phyloP scores from a whole-genome alignment of 345 rosid genomes.

The Eucalyptus sideroxylon region DNA sequence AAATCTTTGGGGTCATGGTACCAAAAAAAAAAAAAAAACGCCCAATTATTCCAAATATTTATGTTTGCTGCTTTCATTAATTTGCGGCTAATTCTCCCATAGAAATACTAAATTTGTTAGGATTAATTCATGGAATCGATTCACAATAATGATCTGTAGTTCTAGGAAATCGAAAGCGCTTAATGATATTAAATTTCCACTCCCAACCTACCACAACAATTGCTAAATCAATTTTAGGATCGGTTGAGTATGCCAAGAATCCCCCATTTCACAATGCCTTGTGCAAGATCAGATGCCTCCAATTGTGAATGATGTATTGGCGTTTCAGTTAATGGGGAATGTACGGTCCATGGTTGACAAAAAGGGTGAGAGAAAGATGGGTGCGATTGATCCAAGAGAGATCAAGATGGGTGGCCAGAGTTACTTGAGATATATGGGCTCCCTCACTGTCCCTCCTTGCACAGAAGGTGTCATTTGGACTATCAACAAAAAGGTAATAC shows the following conservation, averaged over 20 bases:
- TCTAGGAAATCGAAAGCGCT: background rate
- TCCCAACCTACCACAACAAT: background rate
- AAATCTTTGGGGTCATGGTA: background rate
- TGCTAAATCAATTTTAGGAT: background rate
- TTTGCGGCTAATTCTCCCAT: too few species aligned
- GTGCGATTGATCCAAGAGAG: conserved; percentile 38
- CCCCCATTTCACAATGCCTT: background rate
- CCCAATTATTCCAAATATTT: background rate
- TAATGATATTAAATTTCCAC: background rate
- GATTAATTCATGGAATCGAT: background rate
- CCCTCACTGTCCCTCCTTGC: background rate
- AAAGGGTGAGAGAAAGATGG: conserved; percentile 14
- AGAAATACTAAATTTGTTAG: too few species aligned
- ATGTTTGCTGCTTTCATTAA: background rate
- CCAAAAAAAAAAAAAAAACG: too few species aligned
- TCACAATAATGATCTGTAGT: too few species aligned
- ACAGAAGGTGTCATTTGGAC: conserved; percentile 39
- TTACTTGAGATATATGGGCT: conserved; percentile 44
- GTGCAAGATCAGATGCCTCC: background rate
- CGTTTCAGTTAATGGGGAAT: conserved; percentile 9
- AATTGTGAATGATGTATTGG: background rate
- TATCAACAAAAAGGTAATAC: conserved; percentile 31
- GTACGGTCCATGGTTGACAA: conserved; percentile 2
- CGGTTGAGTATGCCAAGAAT: background rate
- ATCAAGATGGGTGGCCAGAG: conserved; percentile 29